phyloP scores from a whole-genome alignment of 495 filamentous ascomycete species.

The Jackrogersella minutella region DNA sequence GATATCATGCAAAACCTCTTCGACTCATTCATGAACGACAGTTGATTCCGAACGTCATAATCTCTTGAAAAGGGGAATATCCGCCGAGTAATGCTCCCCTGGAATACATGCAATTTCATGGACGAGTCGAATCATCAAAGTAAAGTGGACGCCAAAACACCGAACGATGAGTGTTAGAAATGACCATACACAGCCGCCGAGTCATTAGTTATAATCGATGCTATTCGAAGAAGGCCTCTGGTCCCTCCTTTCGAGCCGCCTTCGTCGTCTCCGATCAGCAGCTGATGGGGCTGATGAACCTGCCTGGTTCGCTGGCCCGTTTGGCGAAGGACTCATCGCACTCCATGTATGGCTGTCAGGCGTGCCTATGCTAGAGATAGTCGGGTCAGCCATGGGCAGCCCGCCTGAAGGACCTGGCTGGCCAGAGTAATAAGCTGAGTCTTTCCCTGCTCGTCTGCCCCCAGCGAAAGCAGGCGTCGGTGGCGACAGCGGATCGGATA shows the following conservation, averaged over 20 bases:
- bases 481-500: constrained; percentile 50
- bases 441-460: constrained; percentile 55
- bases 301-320: constrained; percentile 34
- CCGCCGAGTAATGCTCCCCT: constrained; percentile 18
- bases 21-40: constrained; percentile 12
- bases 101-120: constrained; percentile 32
- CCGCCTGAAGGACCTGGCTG: constrained; percentile 53
- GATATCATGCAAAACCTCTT: constrained; percentile 26
- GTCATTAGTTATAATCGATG: constrained; percentile 53
- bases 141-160: constrained; percentile 44
- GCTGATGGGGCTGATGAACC: constrained; percentile 40
- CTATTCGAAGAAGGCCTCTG: constrained; percentile 40
- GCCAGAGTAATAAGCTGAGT: constrained; percentile 63
- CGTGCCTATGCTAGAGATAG: constrained; percentile 53
- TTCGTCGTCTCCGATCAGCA: constrained; percentile 56
- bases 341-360: constrained; percentile 54
- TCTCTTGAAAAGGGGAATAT: constrained; percentile 7
- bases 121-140: constrained; percentile 20
- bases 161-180: constrained; percentile 32
- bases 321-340: constrained; percentile 48
- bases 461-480: constrained; percentile 57
- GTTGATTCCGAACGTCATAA: constrained; percentile 26
- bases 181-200: constrained; percentile 1
- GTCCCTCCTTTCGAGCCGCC: constrained; percentile 58
- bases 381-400: constrained; percentile 44